Evolutionary conservation across 2,329 filamentous ascomycete genomes (phyloP), one percentile per base, ranked within the genome.

Genomic region (Neofusicoccum laricinum): DNA sequence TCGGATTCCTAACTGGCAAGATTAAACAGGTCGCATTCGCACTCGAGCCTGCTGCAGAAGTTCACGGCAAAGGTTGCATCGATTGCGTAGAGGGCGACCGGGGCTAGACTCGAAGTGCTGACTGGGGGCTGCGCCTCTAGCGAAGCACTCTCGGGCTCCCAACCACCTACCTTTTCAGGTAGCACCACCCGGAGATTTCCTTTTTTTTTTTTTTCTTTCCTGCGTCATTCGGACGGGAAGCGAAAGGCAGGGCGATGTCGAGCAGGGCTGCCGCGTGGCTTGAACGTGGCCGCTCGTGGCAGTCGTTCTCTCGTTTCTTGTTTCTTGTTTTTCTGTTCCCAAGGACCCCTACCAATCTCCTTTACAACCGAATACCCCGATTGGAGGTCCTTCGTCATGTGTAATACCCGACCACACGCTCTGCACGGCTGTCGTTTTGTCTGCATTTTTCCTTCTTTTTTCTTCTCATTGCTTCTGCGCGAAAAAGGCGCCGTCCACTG

Each of bases 71-170:
- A 36, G 41, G 55, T 59, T 59, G 55, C 55, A 59, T 59, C 55
- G 55, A 59, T 59, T 46, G 55, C 55, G 55, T 59, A 59, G 55
- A 59, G 17, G 55, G 55, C 55, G 41, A 21, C 55, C 55, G 53
- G 46, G 55, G 55, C 55, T 59, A 59, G 55, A 21, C 55, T 46
- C 25, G 30, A 59, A 59, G 21, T 36, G 40, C 40, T 21, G n/a
- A 46, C 25, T 59, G 46, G 55, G 55, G 51, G 53, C 40, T 45
- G 53, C 40, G 53, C 53, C 53, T 34, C 40, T 58, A 46, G 55
- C 55, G 55, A 46, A 11, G 25, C 55, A 45, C 25, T 15, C n/a
- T 19, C 17, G 38, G 36, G 11, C 30, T 46, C 30, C 25, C 41
- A 59, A 12, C 41, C 43, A 59, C 55, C 55, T 59, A 45, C 55